Evolutionary conservation across 768 basidiomycete genomes (phyloP), one percentile per base, ranked within the genome.

Genomic region (Boletus huronensis): DNA sequence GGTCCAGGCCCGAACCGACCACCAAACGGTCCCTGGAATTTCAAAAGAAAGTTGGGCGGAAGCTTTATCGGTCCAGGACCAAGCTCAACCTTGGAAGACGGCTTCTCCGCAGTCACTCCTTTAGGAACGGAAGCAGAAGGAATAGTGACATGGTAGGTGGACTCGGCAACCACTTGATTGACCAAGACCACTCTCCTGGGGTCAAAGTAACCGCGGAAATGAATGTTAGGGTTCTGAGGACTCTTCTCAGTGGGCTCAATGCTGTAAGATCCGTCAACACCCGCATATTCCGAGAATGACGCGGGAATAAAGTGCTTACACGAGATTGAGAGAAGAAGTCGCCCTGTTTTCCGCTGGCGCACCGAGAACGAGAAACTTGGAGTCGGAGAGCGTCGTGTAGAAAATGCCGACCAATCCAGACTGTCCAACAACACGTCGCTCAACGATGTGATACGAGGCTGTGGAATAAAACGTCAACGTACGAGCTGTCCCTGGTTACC

Each of bases 321-420:
- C 64, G 1, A 76, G 56, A 35, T 78, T 78, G 32, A 78, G 25
- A 6, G 76, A 77, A 4, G 74, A 75, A 0, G 55, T 68, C 25
- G 68, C 57, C 48, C 63, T 61, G 42, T 50, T 67, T 48, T 70
- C 63, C 2, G 69, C 36, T 5, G 77, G 70, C 10, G 64, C 72
- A 28, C 67, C 75, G 10, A 60, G 66, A 26, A 77, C 55, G 28
- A 71, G 56, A 49, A 69, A 69, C 16, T 60, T 63, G 35, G 74
- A 68, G 17, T 68, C 71, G 21, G 74, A 68, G 19, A 64, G 51
- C 19, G 71, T 65, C 14, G 71, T 71, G 55, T 73, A 78, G 49
- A 76, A 78, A 1, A 77, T 48, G 0, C 77, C 70, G 26, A 71
- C 70, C 29, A 70, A 10, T 2, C 70, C 70, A 2, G 65, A 58